These are phyloP conservation scores for Kalanchoe fedtschenkoi DNA, from an alignment of 164 flowering plant genomes.

Conservation along the genomic window DNA sequence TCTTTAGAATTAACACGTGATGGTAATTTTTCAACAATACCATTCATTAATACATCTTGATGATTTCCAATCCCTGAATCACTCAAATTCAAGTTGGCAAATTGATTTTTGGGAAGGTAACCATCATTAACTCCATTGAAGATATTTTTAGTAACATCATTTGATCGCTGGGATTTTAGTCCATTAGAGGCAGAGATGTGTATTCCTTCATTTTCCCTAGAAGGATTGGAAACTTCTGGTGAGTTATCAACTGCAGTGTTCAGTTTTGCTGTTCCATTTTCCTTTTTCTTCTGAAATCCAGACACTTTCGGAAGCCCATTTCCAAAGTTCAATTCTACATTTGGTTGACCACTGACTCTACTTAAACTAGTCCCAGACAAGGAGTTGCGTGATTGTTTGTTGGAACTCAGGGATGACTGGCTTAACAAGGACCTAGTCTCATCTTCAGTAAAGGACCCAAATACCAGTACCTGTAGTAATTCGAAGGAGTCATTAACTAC, in stretches of 20 bases:
- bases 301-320: slow-evolving; percentile 13
- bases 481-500: neutral
- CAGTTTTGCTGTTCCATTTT: slow-evolving; percentile 1
- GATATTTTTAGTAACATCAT: slow-evolving; percentile 10
- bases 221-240: slow-evolving; percentile 8
- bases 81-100: slow-evolving; percentile 11
- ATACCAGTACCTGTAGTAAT: slow-evolving; percentile 42
- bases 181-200: slow-evolving; percentile 19
- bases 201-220: slow-evolving; percentile 34
- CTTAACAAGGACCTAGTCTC: slow-evolving; percentile 42
- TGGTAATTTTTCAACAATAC: slow-evolving; percentile 12
- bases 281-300: neutral
- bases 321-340: slow-evolving; percentile 14
- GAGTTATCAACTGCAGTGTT: neutral
- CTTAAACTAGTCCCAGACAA: slow-evolving; percentile 29
- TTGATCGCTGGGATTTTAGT: slow-evolving; percentile 13
- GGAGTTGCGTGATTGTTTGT: slow-evolving; percentile 27
- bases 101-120: slow-evolving; percentile 12
- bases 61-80: slow-evolving; percentile 19
- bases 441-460: slow-evolving; percentile 88
- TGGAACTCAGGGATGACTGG: slow-evolving; percentile 21
- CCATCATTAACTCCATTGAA: slow-evolving; percentile 15
- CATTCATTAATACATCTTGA: slow-evolving; percentile 13
- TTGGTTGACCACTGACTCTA: slow-evolving; percentile 11
- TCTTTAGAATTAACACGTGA: slow-evolving; percentile 11